phyloP scores from a whole-genome alignment of 306 rosid species.

The Ormosia emarginata region DNA sequence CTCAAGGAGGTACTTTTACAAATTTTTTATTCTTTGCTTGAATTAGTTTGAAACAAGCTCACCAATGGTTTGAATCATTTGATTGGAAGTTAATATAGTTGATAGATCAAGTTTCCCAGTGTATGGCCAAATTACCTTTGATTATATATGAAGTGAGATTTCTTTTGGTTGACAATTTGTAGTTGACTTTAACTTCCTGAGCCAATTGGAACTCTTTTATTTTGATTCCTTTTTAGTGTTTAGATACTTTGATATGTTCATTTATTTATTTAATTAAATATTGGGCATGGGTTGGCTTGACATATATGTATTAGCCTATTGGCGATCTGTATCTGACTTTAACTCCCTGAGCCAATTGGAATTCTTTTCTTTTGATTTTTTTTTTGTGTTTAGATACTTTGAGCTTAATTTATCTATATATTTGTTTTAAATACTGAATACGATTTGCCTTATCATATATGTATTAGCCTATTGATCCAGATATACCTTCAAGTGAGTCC shows the following conservation, averaged over 20 bases:
- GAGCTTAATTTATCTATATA: background rate
- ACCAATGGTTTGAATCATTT: background rate
- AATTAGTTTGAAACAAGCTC: background rate
- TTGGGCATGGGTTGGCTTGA: too few relatives aligned
- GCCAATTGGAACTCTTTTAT: too few relatives aligned
- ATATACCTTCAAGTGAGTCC: conserved; percentile 25
- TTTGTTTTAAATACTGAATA: background rate
- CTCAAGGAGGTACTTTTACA: conserved; percentile 49
- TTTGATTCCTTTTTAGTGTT: too few relatives aligned
- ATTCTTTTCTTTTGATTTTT: too few relatives aligned
- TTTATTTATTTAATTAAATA: too few relatives aligned
- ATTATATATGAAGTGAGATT: background rate
- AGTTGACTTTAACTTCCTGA: too few relatives aligned
- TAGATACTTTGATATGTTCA: too few relatives aligned
- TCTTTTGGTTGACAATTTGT: background rate
- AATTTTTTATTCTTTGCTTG: background rate
- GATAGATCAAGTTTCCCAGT: background rate
- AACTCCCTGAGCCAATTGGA: background rate
- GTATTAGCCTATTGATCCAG: conserved; percentile 16
- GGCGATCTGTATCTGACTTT: background rate
- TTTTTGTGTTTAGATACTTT: background rate
- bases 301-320: too few relatives aligned
- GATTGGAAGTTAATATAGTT: background rate
- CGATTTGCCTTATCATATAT: background rate
- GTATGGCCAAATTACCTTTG: too few relatives aligned